Base-by-base conservation (phyloP, 768 basidiomycete species). In the Pulveroboletus sp. region DNA sequence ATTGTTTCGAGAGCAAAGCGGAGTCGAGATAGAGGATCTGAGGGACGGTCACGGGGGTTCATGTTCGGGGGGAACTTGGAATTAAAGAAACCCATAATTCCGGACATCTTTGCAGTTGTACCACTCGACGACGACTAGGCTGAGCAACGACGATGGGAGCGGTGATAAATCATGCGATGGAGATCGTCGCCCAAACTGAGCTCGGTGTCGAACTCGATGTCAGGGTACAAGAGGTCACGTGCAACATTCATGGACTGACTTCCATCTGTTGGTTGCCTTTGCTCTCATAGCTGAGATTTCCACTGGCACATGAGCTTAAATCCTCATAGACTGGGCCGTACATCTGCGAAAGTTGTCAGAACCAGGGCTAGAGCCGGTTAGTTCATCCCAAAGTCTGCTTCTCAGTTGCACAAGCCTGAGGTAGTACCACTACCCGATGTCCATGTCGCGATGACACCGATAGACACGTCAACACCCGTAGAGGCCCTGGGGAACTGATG, bases 1-100 rank as follows among this genome's bases (percentile, higher is more conserved):
- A 90, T 84, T 6, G 85, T 87, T 67, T 91, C 88, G 53, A 91
- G 76, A 2, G 80, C 76, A 57, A 86, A 86, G 37, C 86, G 77
- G 32, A 91, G 81, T 51, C 86, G 86, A 11, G 83, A 79, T 3
- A 89, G 73, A 13, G 83, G 77, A 66, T 87, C 84, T 35, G 77
- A 70, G 11, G 73, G 69, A 9, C 80, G 71, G 64, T 83, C 81
- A 48, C 79, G 76, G 9, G 76, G 69, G 58, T 76, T 77, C 73
- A 79, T 79, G 13, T 78, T 73, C 24, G 73, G 66, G 5, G 81
- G 71, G 43, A 80, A 76, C 54, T 79, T 81, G 49, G 79, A 68
- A 53, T 66, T 63, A 50, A 78, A 69, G 57, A 77, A 73, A 0
- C 73, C 70, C 28, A 77, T 72, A 6, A 77, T 59, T 8, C 66